A percentile compares a stretch with the other conserved stretches of the same genome.
phyloP scores from a whole-genome alignment of 805 yeast genomes.

The Yamadazyma scolyti region DNA sequence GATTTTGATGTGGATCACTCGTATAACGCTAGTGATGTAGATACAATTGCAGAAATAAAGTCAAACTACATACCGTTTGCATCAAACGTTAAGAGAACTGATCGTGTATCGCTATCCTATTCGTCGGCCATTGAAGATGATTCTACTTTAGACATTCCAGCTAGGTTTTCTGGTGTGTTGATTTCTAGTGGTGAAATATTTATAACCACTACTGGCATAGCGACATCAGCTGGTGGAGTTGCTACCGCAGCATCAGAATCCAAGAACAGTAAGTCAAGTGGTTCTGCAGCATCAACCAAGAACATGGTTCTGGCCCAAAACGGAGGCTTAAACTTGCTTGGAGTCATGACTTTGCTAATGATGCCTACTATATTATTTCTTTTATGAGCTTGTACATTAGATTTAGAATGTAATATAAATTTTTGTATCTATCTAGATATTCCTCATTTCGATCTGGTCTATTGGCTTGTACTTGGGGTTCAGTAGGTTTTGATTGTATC shows the following conservation, averaged over 20 bases:
- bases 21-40: neutral
- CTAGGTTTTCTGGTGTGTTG: constrained; percentile 13
- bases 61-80: constrained; percentile 11
- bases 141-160: constrained; percentile 10
- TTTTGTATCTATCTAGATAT: constrained; percentile 2
- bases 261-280: too few relatives aligned
- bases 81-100: constrained; percentile 1
- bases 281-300: too few relatives aligned
- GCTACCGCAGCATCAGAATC: neutral
- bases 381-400: too few relatives aligned
- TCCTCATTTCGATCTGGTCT: constrained; percentile 4
- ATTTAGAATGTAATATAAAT: too few relatives aligned
- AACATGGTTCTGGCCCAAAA: neutral
- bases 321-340: too few relatives aligned
- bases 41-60: constrained; percentile 7
- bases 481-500: constrained; percentile 26
- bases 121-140: constrained; percentile 3
- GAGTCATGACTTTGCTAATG: too few relatives aligned
- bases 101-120: constrained; percentile 5
- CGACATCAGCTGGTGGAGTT: constrained; percentile 10
- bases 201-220: constrained; percentile 21
- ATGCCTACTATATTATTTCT: too few relatives aligned
- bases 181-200: constrained; percentile 26
- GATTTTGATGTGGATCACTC: neutral
- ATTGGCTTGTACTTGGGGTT: constrained; percentile 2